Evolutionary conservation across 2,329 filamentous ascomycete species (phyloP).

Genomic region (Emergomyces africanus): DNA sequence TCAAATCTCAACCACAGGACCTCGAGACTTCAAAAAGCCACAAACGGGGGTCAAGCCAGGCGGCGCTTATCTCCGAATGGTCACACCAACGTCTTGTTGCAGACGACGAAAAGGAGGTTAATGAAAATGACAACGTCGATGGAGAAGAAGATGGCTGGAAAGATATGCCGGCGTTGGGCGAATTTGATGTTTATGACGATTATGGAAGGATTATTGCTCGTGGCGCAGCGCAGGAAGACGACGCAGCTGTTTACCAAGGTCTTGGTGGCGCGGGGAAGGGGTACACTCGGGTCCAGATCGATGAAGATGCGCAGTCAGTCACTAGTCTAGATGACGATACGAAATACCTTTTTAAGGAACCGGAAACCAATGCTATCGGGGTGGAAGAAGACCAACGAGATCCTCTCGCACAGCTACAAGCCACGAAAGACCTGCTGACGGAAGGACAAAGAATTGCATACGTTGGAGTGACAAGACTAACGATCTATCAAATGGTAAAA

Average conservation of each 20-base stretch:
- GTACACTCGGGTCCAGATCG: slow-evolving; percentile 87
- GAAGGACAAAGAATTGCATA: slow-evolving; percentile 95
- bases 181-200: slow-evolving; percentile 92
- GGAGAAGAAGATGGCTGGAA: slow-evolving; percentile 77
- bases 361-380: slow-evolving; percentile 48
- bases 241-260: slow-evolving; percentile 60
- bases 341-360: slow-evolving; percentile 80
- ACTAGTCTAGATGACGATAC: slow-evolving; percentile 98
- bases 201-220: slow-evolving; percentile 75
- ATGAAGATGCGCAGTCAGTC: slow-evolving; percentile 85
- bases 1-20: neutral
- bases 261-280: slow-evolving; percentile 86
- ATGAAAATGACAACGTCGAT: slow-evolving; percentile 39
- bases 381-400: slow-evolving; percentile 71
- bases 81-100: slow-evolving; percentile 67
- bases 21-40: slow-evolving; percentile 8
- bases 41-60: slow-evolving; percentile 6
- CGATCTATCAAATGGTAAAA: slow-evolving; percentile 64
- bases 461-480: slow-evolving; percentile 74
- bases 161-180: slow-evolving; percentile 83
- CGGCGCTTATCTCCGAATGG: slow-evolving; percentile 58
- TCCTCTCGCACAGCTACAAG: slow-evolving; percentile 78
- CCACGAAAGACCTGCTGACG: slow-evolving; percentile 88
- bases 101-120: slow-evolving; percentile 32
- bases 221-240: slow-evolving; percentile 57